Conservation (phyloP, 2,329 filamentous ascomycete species). For the Ophiocordyceps camponoti-floridani region DNA sequence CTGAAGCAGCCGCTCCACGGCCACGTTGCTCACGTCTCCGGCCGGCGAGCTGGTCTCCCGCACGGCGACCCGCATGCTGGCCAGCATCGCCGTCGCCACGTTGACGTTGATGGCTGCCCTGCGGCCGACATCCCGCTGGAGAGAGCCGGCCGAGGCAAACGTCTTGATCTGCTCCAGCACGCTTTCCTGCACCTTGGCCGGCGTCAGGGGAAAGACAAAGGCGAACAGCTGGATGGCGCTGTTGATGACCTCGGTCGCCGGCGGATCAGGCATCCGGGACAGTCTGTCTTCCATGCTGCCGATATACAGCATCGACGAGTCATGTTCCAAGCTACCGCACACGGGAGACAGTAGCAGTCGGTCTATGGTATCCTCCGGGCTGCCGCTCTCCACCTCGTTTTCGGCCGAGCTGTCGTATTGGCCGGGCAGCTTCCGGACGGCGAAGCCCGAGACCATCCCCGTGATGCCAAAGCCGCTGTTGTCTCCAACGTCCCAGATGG, state of each 20-base stretch:
- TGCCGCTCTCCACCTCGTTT: constrained; percentile 29
- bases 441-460: constrained; percentile 63
- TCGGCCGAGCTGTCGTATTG: constrained; percentile 38
- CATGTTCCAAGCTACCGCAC: constrained; percentile 73
- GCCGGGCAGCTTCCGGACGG: constrained; percentile 51
- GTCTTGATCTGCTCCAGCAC: constrained; percentile 86
- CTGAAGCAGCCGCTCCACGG: constrained; percentile 72
- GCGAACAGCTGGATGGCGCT: constrained; percentile 87
- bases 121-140: constrained; percentile 73
- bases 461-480: constrained; percentile 92
- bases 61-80: constrained; percentile 65
- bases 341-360: constrained; percentile 48
- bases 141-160: constrained; percentile 60
- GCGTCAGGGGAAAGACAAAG: constrained; percentile 75
- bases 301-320: constrained; percentile 66
- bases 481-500: constrained; percentile 85
- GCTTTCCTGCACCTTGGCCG: constrained; percentile 85
- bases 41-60: constrained; percentile 58
- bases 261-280: constrained; percentile 46
- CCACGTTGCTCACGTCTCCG: constrained; percentile 55
- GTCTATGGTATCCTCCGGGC: constrained; percentile 48
- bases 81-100: constrained; percentile 63
- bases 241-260: constrained; percentile 86
- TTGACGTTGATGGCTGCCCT: constrained; percentile 88
- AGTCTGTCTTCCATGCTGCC: constrained; percentile 21